Evolutionary conservation across 306 rosid species (phyloP), one percentile per base, ranked within the genome.

Genomic region (Glycine tomentella): DNA sequence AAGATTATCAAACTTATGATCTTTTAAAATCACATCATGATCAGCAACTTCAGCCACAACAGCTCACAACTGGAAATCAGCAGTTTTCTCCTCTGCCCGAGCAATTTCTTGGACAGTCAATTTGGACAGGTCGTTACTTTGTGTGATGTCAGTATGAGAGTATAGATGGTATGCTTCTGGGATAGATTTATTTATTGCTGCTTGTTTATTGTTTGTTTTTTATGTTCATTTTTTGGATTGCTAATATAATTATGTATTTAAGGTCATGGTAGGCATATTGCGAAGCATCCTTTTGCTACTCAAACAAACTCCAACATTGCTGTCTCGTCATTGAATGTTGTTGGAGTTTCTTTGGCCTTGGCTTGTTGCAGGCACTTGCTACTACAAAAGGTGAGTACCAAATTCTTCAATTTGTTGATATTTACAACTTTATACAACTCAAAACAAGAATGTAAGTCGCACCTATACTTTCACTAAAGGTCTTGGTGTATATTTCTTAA

Each of bases 81-180:
- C 91, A 81, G 67, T 73, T 84, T 69, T 80, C 82, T 83, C 80
- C 91, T 44, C 82, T 81, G 74, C 90, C 98, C 58, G 97, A 92
- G 87, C 94, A 91, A 83, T 84, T 85, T 87, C 94, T 89, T 83
- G 98, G 97, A 86, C 97, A 92, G 82, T 86, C 98, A 11, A 82
- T 82, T 52, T 90, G 95, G 97, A 84, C 91, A n/a, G 94, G 91
- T 83, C 97, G 89, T 75, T 85, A 91, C 85, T 87, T 91, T 78
- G 91, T 94, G 98, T 94, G 98, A 94, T 88, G 92, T 85, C 92
- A 65, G 82, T 86, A 79, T 49, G 87, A 85, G 87, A 81, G 75
- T 84, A 75, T 87, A 85, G 77, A 82, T 86, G 97, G 98, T 92
- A 84, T 80, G 91, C 34, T n/a, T 50, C 72, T 53, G 55, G 36